Evolutionary conservation across 768 basidiomycete genomes (phyloP).

Genomic region (Macrolepiota fuliginosa): DNA sequence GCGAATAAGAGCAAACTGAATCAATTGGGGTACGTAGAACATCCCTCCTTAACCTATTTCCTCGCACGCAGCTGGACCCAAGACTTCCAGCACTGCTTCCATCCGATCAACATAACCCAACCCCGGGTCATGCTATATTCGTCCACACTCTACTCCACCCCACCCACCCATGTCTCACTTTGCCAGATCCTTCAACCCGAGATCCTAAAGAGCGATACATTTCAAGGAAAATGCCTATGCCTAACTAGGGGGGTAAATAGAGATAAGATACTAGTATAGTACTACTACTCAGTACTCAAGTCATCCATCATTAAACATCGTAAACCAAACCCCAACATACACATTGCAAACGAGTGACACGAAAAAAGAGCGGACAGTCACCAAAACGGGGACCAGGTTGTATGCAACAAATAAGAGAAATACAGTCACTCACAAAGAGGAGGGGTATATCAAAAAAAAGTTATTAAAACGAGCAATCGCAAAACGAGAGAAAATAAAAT

Average conservation of each 20-base stretch:
- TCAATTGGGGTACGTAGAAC: neutral
- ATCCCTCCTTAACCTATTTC: neutral
- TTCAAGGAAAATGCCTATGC: neutral
- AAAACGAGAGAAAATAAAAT: neutral
- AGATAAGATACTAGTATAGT: neutral
- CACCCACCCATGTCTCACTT: neutral
- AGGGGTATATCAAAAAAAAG: neutral
- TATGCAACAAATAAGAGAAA: neutral
- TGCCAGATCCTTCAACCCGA: neutral
- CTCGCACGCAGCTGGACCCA: neutral
- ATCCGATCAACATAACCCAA: neutral
- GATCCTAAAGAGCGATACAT: neutral
- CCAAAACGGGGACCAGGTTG: neutral
- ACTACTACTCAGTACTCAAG: neutral
- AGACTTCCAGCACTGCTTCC: neutral
- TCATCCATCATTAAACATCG: slow-evolving; percentile 1
- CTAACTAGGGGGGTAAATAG: neutral
- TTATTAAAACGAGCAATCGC: no score
- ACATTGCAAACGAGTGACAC: neutral
- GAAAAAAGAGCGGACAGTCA: neutral
- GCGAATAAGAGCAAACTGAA: neutral
- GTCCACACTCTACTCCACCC: neutral
- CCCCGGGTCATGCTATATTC: neutral
- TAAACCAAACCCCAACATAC: neutral
- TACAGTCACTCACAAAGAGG: neutral